A percentile compares a stretch with the other conserved stretches of the same genome.
phyloP scores from a whole-genome alignment of 2,329 filamentous ascomycete species.

The Lojkania enalia region DNA sequence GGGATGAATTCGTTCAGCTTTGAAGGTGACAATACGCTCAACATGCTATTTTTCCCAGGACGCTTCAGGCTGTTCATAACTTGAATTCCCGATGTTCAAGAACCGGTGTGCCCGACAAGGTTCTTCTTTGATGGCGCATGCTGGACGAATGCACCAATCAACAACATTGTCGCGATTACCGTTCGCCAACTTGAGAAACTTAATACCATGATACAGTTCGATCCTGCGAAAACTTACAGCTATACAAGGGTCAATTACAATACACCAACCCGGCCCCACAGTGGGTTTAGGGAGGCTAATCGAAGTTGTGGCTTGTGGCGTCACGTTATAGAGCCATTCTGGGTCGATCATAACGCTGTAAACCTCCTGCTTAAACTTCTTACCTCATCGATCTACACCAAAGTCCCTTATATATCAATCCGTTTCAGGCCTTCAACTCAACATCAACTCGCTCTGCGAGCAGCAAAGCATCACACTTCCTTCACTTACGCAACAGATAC shows the following conservation, averaged over 20 bases:
- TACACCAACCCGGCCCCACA: slow-evolving; percentile 1
- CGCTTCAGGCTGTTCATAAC: slow-evolving; percentile 1
- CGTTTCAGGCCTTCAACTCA: background rate
- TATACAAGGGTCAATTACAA: slow-evolving; percentile 8
- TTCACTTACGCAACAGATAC: background rate
- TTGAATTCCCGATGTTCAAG: slow-evolving; percentile 2
- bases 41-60: slow-evolving; percentile 7
- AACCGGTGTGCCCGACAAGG: slow-evolving; percentile 10
- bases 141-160: background rate
- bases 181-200: slow-evolving; percentile 8
- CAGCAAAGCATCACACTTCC: slow-evolving; percentile 3
- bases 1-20: slow-evolving; percentile 6
- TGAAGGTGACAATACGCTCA: background rate
- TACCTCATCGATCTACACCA: slow-evolving; percentile 1
- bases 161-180: background rate
- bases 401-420: slow-evolving; percentile 12
- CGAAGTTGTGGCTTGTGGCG: slow-evolving; percentile 3
- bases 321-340: slow-evolving; percentile 2
- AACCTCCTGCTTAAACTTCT: slow-evolving; percentile 1
- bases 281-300: background rate
- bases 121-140: background rate
- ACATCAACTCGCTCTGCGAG: slow-evolving; percentile 1
- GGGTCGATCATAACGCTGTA: background rate
- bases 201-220: slow-evolving; percentile 1
- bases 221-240: slow-evolving; percentile 8